These are phyloP conservation scores for Cichorium intybus DNA, from an alignment of 140 eudicot genomes.

Conservation along the genomic window DNA sequence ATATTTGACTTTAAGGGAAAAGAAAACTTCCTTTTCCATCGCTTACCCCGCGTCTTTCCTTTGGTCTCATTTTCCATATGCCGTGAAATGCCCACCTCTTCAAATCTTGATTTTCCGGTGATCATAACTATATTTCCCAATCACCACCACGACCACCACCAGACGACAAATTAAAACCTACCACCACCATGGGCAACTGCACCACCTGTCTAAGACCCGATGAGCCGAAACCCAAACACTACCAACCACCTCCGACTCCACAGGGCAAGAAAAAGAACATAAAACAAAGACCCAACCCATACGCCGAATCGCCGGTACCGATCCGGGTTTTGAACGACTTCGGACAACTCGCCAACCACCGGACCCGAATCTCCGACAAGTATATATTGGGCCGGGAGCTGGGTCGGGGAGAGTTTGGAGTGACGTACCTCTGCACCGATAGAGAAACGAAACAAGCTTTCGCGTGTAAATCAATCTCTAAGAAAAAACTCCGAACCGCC, in stretches of 20 bases:
- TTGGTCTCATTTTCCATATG: constrained; percentile 10
- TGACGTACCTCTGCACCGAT: constrained; percentile 85
- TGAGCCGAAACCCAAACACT: constrained; percentile 22
- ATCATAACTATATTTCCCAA: constrained; percentile 1
- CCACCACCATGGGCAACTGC: constrained; percentile 66
- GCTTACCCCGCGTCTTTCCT: constrained; percentile 43
- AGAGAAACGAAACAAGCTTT: constrained; percentile 55
- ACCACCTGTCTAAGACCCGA: constrained; percentile 54
- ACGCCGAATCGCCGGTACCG: constrained; percentile 53
- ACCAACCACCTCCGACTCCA: constrained; percentile 30
- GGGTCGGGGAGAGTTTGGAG: constrained; percentile 94
- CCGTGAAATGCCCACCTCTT: constrained; percentile 35
- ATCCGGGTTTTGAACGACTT: constrained; percentile 63
- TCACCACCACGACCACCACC: constrained; percentile 17
- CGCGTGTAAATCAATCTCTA: constrained; percentile 87
- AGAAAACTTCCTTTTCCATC: constrained; percentile 25
- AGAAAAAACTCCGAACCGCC: constrained; percentile 73
- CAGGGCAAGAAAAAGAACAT: constrained; percentile 13
- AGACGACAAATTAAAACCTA: background rate
- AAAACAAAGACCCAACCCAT: constrained; percentile 51
- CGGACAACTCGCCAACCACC: constrained; percentile 38
- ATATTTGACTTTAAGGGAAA: constrained; percentile 20
- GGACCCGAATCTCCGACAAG: constrained; percentile 64
- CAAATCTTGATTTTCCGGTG: constrained; percentile 14
- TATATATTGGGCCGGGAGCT: constrained; percentile 78